Base-by-base conservation (phyloP, 371 early-diverging fungal species). In the Actinomortierella wolfii region DNA sequence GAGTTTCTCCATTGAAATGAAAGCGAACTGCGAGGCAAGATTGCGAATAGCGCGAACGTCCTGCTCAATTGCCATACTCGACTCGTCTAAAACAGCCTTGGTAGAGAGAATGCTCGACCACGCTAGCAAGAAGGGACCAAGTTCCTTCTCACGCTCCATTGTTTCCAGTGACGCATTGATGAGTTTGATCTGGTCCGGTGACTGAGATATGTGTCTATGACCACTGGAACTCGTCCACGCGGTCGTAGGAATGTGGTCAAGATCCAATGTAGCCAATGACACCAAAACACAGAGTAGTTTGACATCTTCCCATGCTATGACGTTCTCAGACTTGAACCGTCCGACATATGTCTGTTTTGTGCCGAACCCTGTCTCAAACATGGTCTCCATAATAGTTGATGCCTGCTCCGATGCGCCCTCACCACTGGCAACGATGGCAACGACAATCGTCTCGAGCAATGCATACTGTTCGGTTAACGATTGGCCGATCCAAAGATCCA, bases 401-500 rank as follows among this genome's bases (percentile, higher is more conserved):
- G 74, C 63, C 0, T 67, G 58, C 3, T 49, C 48, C 13, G 60
- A 51, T 17, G 61, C 62, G 18, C 48, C 9, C 47, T 73, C 67
- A 11, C 40, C 62, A 59, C 67, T 67, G 28, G 63, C 57, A 25
- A 53, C 24, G 15, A 53, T 56, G 25, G 67, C 59, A 1, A 51
- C 29, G 39, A 73, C 62, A 56, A 62, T 56, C 14, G 67, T 57
- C 39, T 73, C 67, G 40, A 73, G 51, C 34, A 73, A 47, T 2
- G 64, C 54, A 15, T 56, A 54, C 44, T 73, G 74, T 29, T 73
- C 74, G 3, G 67, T 63, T 40, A 73, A 13, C 1, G 60, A 59
- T 41, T 73, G 74, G n/a, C 56, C 63, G 55, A 73, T 73, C 74
- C 74, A 73, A 9, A 63, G 60, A 5, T 66, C 74, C 57, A 67